Percentiles rank a stretch among this genome's conserved stretches.
Evolutionary conservation across 2,329 filamentous ascomycete species (phyloP).

Genomic region (Acrodontium crateriforme): DNA sequence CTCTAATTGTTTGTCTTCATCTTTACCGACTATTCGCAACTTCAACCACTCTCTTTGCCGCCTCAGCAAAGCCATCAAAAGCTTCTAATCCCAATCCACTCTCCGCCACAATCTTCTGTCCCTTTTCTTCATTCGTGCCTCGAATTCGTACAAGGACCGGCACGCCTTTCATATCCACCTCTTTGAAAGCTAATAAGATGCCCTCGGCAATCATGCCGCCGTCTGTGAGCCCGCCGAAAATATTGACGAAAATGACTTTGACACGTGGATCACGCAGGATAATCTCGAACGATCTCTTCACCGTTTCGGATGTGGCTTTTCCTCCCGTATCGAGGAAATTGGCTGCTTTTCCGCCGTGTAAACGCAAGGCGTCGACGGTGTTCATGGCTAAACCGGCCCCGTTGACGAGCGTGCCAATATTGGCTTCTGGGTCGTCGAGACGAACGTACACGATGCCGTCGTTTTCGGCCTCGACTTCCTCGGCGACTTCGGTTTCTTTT

Average conservation of each 20-base stretch:
- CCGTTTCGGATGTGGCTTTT: slow-evolving; percentile 71
- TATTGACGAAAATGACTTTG: slow-evolving; percentile 58
- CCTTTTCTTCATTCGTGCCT: slow-evolving; percentile 60
- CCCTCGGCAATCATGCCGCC: slow-evolving; percentile 74
- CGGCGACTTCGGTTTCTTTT: slow-evolving; percentile 35
- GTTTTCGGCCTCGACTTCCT: slow-evolving; percentile 49
- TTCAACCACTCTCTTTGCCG: slow-evolving; percentile 51
- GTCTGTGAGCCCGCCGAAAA: slow-evolving; percentile 56
- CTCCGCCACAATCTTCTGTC: slow-evolving; percentile 53
- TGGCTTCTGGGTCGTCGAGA: slow-evolving; percentile 37
- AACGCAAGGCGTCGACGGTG: slow-evolving; percentile 64
- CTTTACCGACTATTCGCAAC: slow-evolving; percentile 28
- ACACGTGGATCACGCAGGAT: slow-evolving; percentile 60
- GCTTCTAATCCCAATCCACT: slow-evolving; percentile 55
- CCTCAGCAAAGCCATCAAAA: slow-evolving; percentile 63
- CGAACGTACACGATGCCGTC: slow-evolving; percentile 70
- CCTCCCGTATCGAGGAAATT: slow-evolving; percentile 88
- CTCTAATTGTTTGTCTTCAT: too few species aligned
- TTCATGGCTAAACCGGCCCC: slow-evolving; percentile 86
- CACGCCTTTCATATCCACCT: slow-evolving; percentile 41
- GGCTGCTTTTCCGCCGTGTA: slow-evolving; percentile 53
- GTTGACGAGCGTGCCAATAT: slow-evolving; percentile 75
- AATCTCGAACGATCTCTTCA: slow-evolving; percentile 61
- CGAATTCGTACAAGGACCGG: slow-evolving; percentile 66
- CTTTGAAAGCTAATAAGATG: slow-evolving; percentile 57